These are phyloP conservation scores for Hebeloma cylindrosporum DNA, from an alignment of 768 basidiomycete genomes.

Conservation along the genomic window DNA sequence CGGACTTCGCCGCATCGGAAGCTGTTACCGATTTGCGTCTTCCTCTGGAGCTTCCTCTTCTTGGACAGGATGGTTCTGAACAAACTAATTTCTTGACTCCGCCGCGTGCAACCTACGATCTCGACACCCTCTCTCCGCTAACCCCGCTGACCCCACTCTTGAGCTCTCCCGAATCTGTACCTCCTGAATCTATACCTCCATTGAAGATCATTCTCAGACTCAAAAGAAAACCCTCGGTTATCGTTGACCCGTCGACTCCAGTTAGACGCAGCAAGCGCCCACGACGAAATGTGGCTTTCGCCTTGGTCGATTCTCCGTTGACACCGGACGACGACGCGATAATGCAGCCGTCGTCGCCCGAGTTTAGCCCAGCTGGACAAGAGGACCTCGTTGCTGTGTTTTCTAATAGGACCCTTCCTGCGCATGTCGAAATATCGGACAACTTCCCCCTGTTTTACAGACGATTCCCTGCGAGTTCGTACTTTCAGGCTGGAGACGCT, in stretches of 20 bases:
- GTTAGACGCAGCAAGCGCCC: slow-evolving; percentile 23
- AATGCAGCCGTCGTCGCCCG: not conserved
- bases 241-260: slow-evolving; percentile 11
- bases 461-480: slow-evolving; percentile 66
- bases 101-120: not conserved
- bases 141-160: slow-evolving; percentile 28
- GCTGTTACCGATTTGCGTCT: not conserved
- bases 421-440: slow-evolving; percentile 42
- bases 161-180: slow-evolving; percentile 17
- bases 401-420: slow-evolving; percentile 53
- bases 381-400: slow-evolving; percentile 13
- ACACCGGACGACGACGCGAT: not conserved
- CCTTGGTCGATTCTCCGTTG: slow-evolving; percentile 13
- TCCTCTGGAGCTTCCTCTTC: not conserved
- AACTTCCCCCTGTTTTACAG: slow-evolving; percentile 67
- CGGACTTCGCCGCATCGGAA: slow-evolving; percentile 5
- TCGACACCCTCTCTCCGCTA: slow-evolving; percentile 26
- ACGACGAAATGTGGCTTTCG: slow-evolving; percentile 12
- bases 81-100: not conserved
- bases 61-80: not conserved
- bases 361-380: slow-evolving; percentile 1
- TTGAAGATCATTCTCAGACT: slow-evolving; percentile 20
- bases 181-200: slow-evolving; percentile 6
- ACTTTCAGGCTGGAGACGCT: slow-evolving; percentile 39
- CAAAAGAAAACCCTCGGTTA: slow-evolving; percentile 13